Base-by-base conservation (phyloP, 2,329 filamentous ascomycete genomes). In the Exophiala sideris region DNA sequence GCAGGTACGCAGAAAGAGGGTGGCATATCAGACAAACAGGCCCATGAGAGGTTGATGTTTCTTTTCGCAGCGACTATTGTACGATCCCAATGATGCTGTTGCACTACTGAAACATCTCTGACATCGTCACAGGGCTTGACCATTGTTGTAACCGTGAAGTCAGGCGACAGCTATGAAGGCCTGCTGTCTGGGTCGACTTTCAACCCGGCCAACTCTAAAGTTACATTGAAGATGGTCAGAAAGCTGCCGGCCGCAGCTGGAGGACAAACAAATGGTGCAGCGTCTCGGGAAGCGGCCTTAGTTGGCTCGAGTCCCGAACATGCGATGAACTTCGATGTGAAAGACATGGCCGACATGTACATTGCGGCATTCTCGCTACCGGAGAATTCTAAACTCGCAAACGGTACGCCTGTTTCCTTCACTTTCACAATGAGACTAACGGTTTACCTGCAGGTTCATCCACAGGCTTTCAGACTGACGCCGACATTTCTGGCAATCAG, bases 401-500 rank as follows among this genome's bases (percentile, higher is more conserved):
- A 86, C 72, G 82, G 83, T 85, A 74, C 57, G 71, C 34, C 32
- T 20, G 16, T 16, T 18, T 35, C 12, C 21, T 39, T n/a, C 12
- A 8, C 11, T 41, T 20, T 36, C 34, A n/a, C 16, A 20, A 7
- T 8, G 3, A 14, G 14, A 21, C 50, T 58, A 46, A 57, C 48
- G 12, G 33, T 20, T 14, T 20, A 8, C 45, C 47, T 40, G 16
- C 59, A 94, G 89, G 87, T 59, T 79, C 80, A 62, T 76, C 83
- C 39, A 73, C 80, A 53, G 81, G 78, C 20, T 96, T 97, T 74
- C 86, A 87, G 60, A 97, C 92, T 20, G 92, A 97, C 68, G 78
- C 83, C 33, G 89, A 94, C 65, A 96, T 97, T 59, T 94, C 91
- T 6, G 88, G 87, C 61, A 81, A 80, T 64, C 82, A 86, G 59